A percentile compares a stretch with the other conserved stretches of the same genome.
Conservation (phyloP, 176 grass and related monocot species). For the Oryza meyeriana region DNA sequence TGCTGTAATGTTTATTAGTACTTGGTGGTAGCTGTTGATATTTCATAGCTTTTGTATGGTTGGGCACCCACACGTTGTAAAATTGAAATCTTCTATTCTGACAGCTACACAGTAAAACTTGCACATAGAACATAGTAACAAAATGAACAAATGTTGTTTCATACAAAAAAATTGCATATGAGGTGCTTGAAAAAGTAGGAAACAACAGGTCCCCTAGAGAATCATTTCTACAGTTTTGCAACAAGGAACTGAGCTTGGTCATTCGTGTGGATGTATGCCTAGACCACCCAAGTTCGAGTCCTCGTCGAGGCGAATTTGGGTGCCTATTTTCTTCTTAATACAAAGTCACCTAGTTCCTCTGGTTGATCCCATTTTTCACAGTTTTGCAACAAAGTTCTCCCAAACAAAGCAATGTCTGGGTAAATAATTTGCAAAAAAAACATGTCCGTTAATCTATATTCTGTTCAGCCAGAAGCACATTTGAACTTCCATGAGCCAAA, state of each 20-base stretch:
- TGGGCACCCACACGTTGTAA: background rate
- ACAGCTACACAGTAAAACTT: background rate
- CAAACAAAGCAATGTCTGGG: background rate
- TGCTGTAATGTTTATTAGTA: background rate
- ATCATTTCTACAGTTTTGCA: background rate
- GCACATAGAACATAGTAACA: background rate
- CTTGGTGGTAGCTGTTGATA: background rate
- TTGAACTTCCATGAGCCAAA: conserved; percentile 9
- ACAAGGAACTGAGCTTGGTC: too few species aligned
- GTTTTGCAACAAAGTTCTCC: background rate
- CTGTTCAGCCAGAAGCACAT: background rate
- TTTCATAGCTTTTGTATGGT: background rate
- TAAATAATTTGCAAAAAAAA: conserved; percentile 12
- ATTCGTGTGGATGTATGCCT: too few species aligned
- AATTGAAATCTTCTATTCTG: background rate
- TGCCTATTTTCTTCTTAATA: too few species aligned
- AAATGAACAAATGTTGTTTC: background rate
- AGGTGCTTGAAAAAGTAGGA: background rate
- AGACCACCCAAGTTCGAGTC: too few species aligned
- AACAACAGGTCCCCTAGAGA: background rate
- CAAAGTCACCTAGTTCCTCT: too few species aligned
- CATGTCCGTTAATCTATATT: background rate
- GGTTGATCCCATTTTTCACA: too few species aligned
- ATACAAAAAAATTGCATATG: background rate
- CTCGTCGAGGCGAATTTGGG: too few species aligned